These are phyloP conservation scores for Phytopythium cucurbitacearum DNA, from an alignment of 352 stramenopile genomes.

Conservation along the genomic window DNA sequence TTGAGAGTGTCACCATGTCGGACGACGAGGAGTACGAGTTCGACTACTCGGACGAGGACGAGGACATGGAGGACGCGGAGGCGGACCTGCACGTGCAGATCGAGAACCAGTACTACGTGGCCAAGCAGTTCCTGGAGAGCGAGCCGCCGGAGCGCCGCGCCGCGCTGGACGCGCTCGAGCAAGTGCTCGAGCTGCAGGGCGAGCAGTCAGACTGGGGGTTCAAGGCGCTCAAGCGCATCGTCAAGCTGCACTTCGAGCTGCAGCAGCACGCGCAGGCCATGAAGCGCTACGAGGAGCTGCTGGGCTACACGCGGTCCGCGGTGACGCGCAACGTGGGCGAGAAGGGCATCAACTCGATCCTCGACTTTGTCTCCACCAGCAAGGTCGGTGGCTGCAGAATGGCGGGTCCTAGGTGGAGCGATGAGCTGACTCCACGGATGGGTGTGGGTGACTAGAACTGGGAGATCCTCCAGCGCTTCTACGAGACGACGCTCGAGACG, in stretches of 20 bases:
- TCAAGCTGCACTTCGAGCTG: conserved; percentile 90
- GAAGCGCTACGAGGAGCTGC: conserved; percentile 83
- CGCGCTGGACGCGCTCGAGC: conserved; percentile 44
- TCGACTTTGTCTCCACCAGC: conserved; percentile 91
- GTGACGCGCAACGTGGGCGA: conserved; percentile 93
- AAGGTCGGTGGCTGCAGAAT: conserved; percentile 22
- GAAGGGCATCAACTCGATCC: conserved; percentile 95
- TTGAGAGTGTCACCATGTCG: conserved; percentile 38
- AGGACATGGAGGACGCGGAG: conserved; percentile 84
- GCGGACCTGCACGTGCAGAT: conserved; percentile 85
- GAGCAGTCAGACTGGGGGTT: conserved; percentile 88
- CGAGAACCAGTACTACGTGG: conserved; percentile 94
- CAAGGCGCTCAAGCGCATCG: conserved; percentile 93
- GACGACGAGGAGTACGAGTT: conserved; percentile 88
- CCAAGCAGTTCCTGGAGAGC: conserved; percentile 76
- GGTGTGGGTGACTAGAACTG: conserved; percentile 40
- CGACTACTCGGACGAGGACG: conserved; percentile 90
- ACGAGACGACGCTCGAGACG: conserved; percentile 83
- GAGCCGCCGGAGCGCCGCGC: conserved; percentile 31
- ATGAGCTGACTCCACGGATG: background rate
- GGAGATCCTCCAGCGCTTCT: conserved; percentile 82
- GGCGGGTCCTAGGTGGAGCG: background rate
- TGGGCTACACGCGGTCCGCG: conserved; percentile 84
- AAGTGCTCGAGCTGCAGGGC: conserved; percentile 50
- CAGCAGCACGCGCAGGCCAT: conserved; percentile 70